Conservation (phyloP, 139 green algal genomes). For the Chlamydomonas sp. region DNA sequence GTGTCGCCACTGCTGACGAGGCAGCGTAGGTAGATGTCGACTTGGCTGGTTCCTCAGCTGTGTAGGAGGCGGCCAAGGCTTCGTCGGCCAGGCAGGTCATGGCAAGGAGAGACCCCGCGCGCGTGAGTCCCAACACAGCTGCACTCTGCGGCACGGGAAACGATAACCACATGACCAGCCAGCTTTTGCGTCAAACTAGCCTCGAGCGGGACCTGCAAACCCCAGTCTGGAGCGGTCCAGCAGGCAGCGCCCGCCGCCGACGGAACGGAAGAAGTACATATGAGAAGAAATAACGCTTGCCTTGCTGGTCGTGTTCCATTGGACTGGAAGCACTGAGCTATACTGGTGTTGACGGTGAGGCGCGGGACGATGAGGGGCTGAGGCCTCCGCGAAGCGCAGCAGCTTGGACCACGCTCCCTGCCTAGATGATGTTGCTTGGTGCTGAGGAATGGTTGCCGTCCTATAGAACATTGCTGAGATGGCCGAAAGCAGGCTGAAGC, state of each 20-base stretch:
- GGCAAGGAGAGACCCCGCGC: constrained; percentile 7
- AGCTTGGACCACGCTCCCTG: neutral
- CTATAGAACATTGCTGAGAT: constrained; percentile 20
- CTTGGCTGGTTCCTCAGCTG: neutral
- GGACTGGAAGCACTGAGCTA: neutral
- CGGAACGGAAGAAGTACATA: no score
- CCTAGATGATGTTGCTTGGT: neutral
- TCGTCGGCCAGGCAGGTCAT: constrained; percentile 8
- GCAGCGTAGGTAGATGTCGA: neutral
- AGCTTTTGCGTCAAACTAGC: no score
- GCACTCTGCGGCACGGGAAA: neutral
- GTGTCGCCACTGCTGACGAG: neutral
- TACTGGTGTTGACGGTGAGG: neutral
- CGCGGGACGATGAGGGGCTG: neutral
- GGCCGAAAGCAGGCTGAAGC: no score
- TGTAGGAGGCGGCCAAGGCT: constrained; percentile 3
- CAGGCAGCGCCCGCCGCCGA: no score
- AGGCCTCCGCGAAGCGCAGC: no score
- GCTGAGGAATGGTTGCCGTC: neutral
- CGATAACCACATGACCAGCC: no score
- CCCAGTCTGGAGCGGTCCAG: no score
- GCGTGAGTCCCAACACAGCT: neutral
- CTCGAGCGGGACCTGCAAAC: no score
- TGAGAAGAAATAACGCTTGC: neutral
- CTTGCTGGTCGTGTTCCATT: constrained; percentile 15